Base-by-base conservation (phyloP, 2,329 filamentous ascomycete species). In the Diaporthe ampelina region DNA sequence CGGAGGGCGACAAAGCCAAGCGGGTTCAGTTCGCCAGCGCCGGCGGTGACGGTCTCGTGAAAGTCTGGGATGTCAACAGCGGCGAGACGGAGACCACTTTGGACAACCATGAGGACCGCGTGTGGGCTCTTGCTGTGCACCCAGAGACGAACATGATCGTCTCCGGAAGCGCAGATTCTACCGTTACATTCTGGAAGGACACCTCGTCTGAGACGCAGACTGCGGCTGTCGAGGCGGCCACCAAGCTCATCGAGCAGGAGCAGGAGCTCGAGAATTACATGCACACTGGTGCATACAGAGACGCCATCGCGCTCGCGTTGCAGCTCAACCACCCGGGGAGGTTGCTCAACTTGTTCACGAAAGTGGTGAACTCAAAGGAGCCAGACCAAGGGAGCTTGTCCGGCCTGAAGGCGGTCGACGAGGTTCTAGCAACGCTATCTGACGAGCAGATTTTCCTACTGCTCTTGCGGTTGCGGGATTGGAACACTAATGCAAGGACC, bases 31-130 rank as follows among this genome's bases (percentile, higher is more conserved):
- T 98, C 74, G 95, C 94, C 45, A 97, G 94, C 77, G 95, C 97
- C 19, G 97, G 94, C 52, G 95, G 95, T 74, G 97, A 99, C 83
- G 97, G 97, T 2, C 89, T 99, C 4, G 95, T 99, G 74, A 99
- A 98, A 84, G 91, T 99, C 43, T 99, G 97, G 97, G 94, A 98
- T 78, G 93, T 94, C 17, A 93, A 93, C 80, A 92, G 90, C 1
- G 95, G 95, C 61, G 97, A 98, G 83, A 88, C 92, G 3, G 94
- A 95, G 78, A 93, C 94, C 77, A 99, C 97, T 0, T 89, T 99
- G 6, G 97, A 99, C 84, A 98, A 98, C 84, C 97, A 99, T 83
- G 95, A 95, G 79, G 97, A 99, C 84, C 91, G 97, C 73, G 95
- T 98, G 0, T 98, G 95, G 95, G 95, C 95, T 0, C 86, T 98